A percentile compares a stretch with the other conserved stretches of the same genome.
Conservation (phyloP, 2,329 filamentous ascomycete genomes). For the Aspergillus candidus region DNA sequence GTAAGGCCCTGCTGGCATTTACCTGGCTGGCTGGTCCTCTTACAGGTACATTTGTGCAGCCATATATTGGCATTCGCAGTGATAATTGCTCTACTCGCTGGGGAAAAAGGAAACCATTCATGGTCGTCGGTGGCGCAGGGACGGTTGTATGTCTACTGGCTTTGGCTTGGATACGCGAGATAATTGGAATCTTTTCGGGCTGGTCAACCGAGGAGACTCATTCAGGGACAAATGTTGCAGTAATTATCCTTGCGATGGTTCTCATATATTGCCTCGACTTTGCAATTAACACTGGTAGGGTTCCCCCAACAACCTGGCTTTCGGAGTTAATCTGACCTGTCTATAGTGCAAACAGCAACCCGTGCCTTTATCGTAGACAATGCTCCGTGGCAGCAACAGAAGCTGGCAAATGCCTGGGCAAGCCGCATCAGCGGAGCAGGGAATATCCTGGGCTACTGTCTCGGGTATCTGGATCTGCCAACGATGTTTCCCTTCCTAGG, state of each 20-base stretch:
- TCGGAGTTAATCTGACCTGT: not conserved
- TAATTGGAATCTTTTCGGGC: conserved; percentile 59
- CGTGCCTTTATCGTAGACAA: conserved; percentile 90
- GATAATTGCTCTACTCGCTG: conserved; percentile 68
- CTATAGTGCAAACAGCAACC: conserved; percentile 74
- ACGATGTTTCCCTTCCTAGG: conserved; percentile 70
- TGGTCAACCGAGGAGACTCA: conserved; percentile 64
- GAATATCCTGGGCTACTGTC: conserved; percentile 83
- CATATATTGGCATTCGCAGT: conserved; percentile 72
- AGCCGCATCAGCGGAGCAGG: conserved; percentile 77
- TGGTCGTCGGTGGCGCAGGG: conserved; percentile 61
- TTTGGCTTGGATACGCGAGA: conserved; percentile 67
- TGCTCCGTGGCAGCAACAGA: conserved; percentile 85
- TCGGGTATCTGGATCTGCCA: conserved; percentile 75
- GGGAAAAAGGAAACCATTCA: conserved; percentile 76
- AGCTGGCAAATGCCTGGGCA: conserved; percentile 87
- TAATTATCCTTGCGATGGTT: conserved; percentile 72
- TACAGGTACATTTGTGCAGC: conserved; percentile 70
- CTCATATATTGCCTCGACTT: conserved; percentile 90
- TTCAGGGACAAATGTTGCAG: conserved; percentile 56
- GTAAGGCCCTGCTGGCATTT: conserved; percentile 74
- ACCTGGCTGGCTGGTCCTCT: conserved; percentile 81
- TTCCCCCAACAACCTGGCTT: conserved; percentile 14
- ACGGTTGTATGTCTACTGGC: conserved; percentile 62
- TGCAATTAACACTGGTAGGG: conserved; percentile 78